A percentile compares a stretch with the other conserved stretches of the same genome.
Evolutionary conservation across 176 grass and related monocot genomes (phyloP).

Genomic region (Eragrostis curvula): DNA sequence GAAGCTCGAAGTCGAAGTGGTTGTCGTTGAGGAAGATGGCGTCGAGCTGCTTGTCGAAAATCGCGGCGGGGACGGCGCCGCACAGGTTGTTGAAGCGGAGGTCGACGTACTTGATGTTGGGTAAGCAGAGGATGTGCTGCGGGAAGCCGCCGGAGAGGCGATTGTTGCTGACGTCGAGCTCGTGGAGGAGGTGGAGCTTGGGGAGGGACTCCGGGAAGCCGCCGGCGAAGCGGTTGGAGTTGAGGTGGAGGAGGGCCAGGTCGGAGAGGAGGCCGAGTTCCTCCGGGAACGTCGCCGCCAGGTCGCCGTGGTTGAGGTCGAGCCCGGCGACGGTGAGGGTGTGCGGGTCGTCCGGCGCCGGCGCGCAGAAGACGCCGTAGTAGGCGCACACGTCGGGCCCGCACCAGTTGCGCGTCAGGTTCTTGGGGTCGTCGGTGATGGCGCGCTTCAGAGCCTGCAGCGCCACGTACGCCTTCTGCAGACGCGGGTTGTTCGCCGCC

Average conservation of each 20-base stretch:
- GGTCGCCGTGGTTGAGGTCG: conserved; percentile 71
- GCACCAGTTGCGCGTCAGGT: conserved; percentile 60
- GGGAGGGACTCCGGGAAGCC: conserved; percentile 51
- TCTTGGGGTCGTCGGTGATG: conserved; percentile 72
- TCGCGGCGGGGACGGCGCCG: conserved; percentile 51
- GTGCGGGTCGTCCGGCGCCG: conserved; percentile 54
- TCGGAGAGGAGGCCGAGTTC: conserved; percentile 78
- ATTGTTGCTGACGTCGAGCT: conserved; percentile 94
- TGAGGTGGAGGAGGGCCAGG: conserved; percentile 80
- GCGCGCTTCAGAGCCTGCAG: conserved; percentile 71
- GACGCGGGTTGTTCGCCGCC: conserved; percentile 60
- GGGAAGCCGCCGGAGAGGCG: conserved; percentile 71
- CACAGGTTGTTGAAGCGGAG: conserved; percentile 75
- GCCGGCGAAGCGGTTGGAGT: conserved; percentile 84
- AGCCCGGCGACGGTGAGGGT: conserved; percentile 61
- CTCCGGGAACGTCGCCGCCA: conserved; percentile 57
- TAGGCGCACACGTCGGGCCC: conserved; percentile 87
- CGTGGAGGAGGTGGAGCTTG: conserved; percentile 53
- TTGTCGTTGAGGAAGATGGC: conserved; percentile 92
- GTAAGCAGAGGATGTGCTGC: conserved; percentile 63
- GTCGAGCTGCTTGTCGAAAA: conserved; percentile 81
- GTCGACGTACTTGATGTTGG: conserved; percentile 77
- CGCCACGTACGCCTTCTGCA: conserved; percentile 75
- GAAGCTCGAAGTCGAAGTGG: conserved; percentile 77
- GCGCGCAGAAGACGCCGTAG: conserved; percentile 76